phyloP scores from a whole-genome alignment of 2,329 filamentous ascomycete genomes.

The Boeremia exigua region DNA sequence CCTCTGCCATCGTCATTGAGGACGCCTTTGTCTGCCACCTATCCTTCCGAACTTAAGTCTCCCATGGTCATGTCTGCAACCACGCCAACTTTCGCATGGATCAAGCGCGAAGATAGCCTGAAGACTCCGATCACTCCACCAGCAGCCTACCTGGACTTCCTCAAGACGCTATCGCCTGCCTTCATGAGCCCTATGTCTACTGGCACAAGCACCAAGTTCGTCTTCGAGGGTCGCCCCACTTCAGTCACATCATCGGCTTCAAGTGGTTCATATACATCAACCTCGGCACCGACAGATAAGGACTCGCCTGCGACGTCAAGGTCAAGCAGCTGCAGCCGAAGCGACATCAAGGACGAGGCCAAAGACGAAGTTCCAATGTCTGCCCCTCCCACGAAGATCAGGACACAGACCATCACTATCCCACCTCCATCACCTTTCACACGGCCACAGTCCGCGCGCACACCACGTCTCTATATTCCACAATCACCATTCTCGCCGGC shows the following conservation, averaged over 20 bases:
- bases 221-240: conserved; percentile 51
- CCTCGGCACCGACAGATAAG: conserved; percentile 42
- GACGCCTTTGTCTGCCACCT: conserved; percentile 67
- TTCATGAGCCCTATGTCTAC: conserved; percentile 72
- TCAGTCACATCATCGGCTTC: conserved; percentile 48
- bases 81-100: conserved; percentile 56
- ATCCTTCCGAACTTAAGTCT: conserved; percentile 63
- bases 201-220: conserved; percentile 60
- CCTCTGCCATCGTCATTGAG: conserved; percentile 47
- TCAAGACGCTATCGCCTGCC: conserved; percentile 77
- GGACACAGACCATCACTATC: conserved; percentile 62
- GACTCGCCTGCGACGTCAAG: conserved; percentile 45
- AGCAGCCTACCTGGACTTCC: conserved; percentile 87
- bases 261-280: conserved; percentile 45
- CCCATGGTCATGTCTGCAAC: conserved; percentile 63
- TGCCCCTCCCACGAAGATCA: conserved; percentile 52
- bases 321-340: conserved; percentile 48
- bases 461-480: conserved; percentile 74
- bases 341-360: conserved; percentile 27
- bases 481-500: conserved; percentile 72
- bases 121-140: conserved; percentile 92
- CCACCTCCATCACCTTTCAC: conserved; percentile 67
- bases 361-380: conserved; percentile 50
- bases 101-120: conserved; percentile 71
- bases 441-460: conserved; percentile 66